Conservation (phyloP, 192 early-diverging fungal genomes). For the Rhizophagus clarus region DNA sequence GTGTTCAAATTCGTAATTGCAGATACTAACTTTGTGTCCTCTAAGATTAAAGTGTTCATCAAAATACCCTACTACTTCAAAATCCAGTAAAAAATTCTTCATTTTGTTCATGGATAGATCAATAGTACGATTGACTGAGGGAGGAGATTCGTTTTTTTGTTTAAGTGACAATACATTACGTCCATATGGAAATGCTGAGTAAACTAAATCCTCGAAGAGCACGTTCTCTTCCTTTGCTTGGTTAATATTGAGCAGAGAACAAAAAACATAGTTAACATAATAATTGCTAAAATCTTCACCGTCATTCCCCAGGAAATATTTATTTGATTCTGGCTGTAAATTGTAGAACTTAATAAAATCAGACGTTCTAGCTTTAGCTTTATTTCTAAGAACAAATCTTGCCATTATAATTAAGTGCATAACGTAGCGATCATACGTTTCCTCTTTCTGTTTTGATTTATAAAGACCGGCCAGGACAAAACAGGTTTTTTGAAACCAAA, state of each 20-base stretch:
- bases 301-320: not conserved
- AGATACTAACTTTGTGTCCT: constrained; percentile 6
- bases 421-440: not conserved
- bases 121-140: too few relatives aligned
- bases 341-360: constrained; percentile 22
- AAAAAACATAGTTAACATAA: constrained; percentile 11
- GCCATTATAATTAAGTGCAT: constrained; percentile 17
- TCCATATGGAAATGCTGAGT: too few relatives aligned
- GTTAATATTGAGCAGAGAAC: not conserved
- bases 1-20: not conserved
- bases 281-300: constrained; percentile 1
- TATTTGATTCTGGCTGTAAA: constrained; percentile 6
- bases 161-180: constrained; percentile 14
- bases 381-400: constrained; percentile 8
- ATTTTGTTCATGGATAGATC: too few relatives aligned
- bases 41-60: not conserved
- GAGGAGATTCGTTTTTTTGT: constrained; percentile 18
- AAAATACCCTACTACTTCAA: not conserved
- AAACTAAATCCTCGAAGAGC: constrained; percentile 13
- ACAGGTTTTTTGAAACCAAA: not conserved
- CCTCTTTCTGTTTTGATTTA: not conserved
- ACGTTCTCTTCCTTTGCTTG: not conserved
- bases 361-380: not conserved
- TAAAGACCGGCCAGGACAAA: not conserved
- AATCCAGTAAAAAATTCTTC: not conserved